phyloP scores from a whole-genome alignment of 768 basidiomycete genomes.

The Tylopilus plumbeoviolaceoides region DNA sequence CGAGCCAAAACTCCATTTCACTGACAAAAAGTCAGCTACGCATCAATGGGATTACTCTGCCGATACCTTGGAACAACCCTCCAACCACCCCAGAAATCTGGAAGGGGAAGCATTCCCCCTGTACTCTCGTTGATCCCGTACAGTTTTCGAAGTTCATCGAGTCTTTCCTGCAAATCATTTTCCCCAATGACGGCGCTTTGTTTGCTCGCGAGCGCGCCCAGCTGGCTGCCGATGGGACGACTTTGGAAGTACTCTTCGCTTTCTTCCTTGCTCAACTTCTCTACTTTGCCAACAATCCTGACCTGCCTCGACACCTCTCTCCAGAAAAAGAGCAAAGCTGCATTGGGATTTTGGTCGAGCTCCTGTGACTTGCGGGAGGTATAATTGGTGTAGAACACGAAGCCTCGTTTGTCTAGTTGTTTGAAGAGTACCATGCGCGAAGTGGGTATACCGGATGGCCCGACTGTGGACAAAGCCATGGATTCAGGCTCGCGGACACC shows the following conservation, averaged over 20 bases:
- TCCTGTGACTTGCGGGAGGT: conserved; percentile 88
- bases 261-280: conserved; percentile 69
- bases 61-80: conserved; percentile 83
- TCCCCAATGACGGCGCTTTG: conserved; percentile 82
- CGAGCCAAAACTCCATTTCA: conserved; percentile 97
- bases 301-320: conserved; percentile 76
- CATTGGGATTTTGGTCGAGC: conserved; percentile 70
- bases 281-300: conserved; percentile 79
- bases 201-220: conserved; percentile 92
- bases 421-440: conserved; percentile 90
- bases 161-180: conserved; percentile 57
- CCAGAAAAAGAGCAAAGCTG: conserved; percentile 90
- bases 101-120: conserved; percentile 56
- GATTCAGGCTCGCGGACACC: conserved; percentile 88
- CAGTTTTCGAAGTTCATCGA: conserved; percentile 53
- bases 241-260: conserved; percentile 79
- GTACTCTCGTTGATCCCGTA: conserved; percentile 49
- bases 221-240: conserved; percentile 76
- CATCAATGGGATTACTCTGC: background rate
- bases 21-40: conserved; percentile 39
- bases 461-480: conserved; percentile 76
- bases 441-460: conserved; percentile 72
- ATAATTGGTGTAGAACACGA: conserved; percentile 98
- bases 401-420: conserved; percentile 82
- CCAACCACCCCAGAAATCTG: conserved; percentile 97